These are phyloP conservation scores for Botryotinia convoluta DNA, from an alignment of 2,329 filamentous ascomycete species.

Conservation along the genomic window DNA sequence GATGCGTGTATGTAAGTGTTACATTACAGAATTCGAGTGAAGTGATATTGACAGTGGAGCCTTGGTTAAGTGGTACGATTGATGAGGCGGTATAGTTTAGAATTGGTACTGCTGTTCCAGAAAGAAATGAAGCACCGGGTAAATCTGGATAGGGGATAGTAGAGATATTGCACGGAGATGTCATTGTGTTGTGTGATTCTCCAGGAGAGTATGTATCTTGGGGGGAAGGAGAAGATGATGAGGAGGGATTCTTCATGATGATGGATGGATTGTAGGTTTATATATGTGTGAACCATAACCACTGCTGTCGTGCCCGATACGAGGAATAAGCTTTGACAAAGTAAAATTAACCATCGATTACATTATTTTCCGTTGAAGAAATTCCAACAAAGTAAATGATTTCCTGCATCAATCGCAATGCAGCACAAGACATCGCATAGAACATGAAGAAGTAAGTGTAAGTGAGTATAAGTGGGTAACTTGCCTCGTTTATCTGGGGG, in stretches of 20 bases:
- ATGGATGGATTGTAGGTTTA: neutral
- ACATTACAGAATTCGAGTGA: constrained; percentile 18
- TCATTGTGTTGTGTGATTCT: neutral
- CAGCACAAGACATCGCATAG: neutral
- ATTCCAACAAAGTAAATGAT: too few species aligned
- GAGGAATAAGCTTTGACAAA: too few species aligned
- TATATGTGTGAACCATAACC: neutral
- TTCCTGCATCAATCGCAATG: too few species aligned
- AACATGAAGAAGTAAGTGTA: too few species aligned
- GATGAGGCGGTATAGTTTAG: neutral
- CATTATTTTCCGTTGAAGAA: too few species aligned
- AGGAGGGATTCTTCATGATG: neutral
- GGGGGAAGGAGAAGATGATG: neutral
- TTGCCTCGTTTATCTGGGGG: too few species aligned
- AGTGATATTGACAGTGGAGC: neutral
- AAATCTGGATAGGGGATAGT: neutral
- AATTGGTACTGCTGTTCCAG: neutral
- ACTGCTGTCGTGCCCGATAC: too few species aligned
- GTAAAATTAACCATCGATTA: too few species aligned
- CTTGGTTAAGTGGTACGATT: neutral
- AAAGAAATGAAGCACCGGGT: constrained; percentile 1
- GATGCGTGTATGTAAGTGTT: constrained; percentile 30
- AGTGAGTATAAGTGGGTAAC: too few species aligned
- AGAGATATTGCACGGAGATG: neutral
- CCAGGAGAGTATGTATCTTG: too few species aligned